phyloP scores from a whole-genome alignment of 2,329 filamentous ascomycete genomes.

The Aspergillus texensis region DNA sequence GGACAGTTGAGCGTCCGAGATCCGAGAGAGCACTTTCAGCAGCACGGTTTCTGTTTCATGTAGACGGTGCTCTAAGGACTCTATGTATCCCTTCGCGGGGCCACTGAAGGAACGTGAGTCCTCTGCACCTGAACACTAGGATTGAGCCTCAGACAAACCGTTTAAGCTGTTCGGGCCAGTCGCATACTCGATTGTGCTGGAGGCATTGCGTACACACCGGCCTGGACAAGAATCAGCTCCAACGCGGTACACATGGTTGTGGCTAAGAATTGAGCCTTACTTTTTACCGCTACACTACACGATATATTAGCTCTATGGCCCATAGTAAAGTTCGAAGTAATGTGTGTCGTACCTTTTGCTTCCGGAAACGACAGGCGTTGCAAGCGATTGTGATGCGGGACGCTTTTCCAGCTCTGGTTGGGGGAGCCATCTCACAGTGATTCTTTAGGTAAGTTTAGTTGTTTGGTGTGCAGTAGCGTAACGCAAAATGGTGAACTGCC shows the following conservation, averaged over 20 bases:
- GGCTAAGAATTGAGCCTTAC: slow-evolving; percentile 27
- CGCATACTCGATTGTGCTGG: slow-evolving; percentile 35
- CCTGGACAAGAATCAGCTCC: slow-evolving; percentile 21
- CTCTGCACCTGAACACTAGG: not conserved
- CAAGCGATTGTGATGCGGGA: slow-evolving; percentile 45
- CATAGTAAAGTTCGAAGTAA: not conserved
- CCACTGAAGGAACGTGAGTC: slow-evolving; percentile 33
- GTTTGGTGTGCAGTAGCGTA: not conserved
- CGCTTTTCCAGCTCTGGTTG: slow-evolving; percentile 26
- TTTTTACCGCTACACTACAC: slow-evolving; percentile 43
- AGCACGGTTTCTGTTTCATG: slow-evolving; percentile 46
- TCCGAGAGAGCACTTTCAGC: slow-evolving; percentile 38
- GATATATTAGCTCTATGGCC: not conserved
- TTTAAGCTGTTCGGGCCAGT: slow-evolving; percentile 44
- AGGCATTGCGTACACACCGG: slow-evolving; percentile 41
- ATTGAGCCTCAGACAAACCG: slow-evolving; percentile 27
- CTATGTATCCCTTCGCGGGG: slow-evolving; percentile 51
- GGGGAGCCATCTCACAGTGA: not conserved
- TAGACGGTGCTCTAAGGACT: slow-evolving; percentile 47
- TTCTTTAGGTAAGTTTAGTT: not conserved
- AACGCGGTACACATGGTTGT: not conserved
- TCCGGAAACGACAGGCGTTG: slow-evolving; percentile 44
- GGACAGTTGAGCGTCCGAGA: slow-evolving; percentile 36
- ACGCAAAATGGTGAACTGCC: not conserved
- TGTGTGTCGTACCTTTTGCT: slow-evolving; percentile 42